A percentile compares a stretch with the other conserved stretches of the same genome.
phyloP scores from a whole-genome alignment of 352 stramenopile genomes.

The Phytophthora palmivora region DNA sequence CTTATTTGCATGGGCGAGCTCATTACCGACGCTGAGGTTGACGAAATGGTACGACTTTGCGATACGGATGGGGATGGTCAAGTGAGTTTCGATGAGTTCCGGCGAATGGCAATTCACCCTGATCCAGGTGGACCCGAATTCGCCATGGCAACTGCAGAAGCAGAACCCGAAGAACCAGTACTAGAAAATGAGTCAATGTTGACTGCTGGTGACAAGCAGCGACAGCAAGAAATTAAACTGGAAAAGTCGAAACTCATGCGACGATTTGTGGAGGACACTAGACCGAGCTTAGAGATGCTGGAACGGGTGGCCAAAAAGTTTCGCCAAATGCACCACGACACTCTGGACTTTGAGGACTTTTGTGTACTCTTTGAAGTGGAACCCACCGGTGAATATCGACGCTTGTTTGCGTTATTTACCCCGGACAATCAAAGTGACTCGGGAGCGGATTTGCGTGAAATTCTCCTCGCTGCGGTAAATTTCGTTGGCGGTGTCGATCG shows the following conservation, averaged over 20 bases:
- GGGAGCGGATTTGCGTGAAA: constrained; percentile 87
- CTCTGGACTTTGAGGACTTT: constrained; percentile 81
- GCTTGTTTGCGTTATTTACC: constrained; percentile 88
- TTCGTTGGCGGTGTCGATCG: constrained; percentile 80
- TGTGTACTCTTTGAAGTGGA: constrained; percentile 89
- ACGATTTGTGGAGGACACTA: constrained; percentile 74
- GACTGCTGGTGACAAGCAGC: constrained; percentile 62
- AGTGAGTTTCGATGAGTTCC: constrained; percentile 93
- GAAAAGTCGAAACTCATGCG: constrained; percentile 79
- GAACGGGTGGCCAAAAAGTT: constrained; percentile 68
- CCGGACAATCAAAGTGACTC: constrained; percentile 68
- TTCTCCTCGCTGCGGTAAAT: constrained; percentile 93
- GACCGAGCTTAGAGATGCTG: constrained; percentile 67
- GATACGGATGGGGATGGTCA: constrained; percentile 94
- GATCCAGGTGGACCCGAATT: constrained; percentile 89
- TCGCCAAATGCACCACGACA: constrained; percentile 59
- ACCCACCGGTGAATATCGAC: constrained; percentile 88
- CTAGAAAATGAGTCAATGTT: constrained; percentile 19
- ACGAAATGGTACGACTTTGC: constrained; percentile 94
- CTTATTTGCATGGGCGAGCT: constrained; percentile 96
- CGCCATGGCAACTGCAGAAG: constrained; percentile 39
- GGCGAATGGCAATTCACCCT: constrained; percentile 89
- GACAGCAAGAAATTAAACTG: constrained; percentile 66
- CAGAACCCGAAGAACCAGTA: constrained; percentile 28
- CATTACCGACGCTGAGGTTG: constrained; percentile 94